Evolutionary conservation across 169 alveolate genomes (phyloP).

Genomic region (Amoebophrya sp.): DNA sequence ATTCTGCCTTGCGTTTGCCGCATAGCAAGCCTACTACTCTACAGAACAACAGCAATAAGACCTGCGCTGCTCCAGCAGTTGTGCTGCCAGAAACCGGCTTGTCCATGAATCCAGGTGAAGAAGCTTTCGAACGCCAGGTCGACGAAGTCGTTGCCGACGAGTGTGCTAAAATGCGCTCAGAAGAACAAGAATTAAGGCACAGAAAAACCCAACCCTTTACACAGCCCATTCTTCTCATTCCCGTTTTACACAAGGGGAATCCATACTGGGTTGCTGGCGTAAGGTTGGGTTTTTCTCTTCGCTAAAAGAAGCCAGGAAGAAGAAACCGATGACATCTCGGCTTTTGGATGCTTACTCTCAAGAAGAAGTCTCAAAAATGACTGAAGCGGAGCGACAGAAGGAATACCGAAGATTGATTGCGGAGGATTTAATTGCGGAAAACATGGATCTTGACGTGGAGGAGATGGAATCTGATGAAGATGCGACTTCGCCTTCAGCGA

Average conservation of each 20-base stretch:
- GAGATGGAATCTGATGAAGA: neutral
- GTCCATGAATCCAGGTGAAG: neutral
- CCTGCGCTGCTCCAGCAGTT: neutral
- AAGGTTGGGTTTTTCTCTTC: too few species aligned
- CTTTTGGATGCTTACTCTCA: neutral
- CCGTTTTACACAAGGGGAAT: too few species aligned
- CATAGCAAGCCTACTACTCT: neutral
- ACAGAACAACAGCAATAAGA: neutral
- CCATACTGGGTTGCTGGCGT: too few species aligned
- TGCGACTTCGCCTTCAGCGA: neutral
- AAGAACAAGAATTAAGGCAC: too few species aligned
- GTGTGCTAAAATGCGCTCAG: neutral
- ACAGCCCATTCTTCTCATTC: too few species aligned
- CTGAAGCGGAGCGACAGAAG: neutral
- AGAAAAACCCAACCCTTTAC: too few species aligned
- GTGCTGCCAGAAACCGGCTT: neutral
- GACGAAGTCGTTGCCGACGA: constrained; percentile 17
- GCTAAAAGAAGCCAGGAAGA: neutral
- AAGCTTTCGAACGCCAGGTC: neutral
- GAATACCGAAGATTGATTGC: neutral
- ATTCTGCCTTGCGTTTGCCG: neutral
- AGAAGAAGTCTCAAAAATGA: neutral
- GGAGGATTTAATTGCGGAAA: neutral
- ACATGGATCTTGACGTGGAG: neutral
- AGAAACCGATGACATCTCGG: neutral